Base-by-base conservation (phyloP, 208 protist species). In the Porcisia deanei region DNA sequence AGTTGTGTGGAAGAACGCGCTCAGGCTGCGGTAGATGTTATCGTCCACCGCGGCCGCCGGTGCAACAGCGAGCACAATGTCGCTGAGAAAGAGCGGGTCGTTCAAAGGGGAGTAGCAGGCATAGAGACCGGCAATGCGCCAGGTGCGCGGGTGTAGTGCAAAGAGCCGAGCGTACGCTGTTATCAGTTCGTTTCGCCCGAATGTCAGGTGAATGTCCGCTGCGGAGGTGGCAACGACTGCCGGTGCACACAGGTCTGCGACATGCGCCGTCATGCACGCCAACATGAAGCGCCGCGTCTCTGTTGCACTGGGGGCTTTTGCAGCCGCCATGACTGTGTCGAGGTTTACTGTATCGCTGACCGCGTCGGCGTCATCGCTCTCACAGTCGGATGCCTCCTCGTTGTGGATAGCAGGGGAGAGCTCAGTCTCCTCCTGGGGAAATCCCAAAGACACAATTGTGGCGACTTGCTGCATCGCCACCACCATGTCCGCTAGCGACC, bases 241-340 rank as follows among this genome's bases (percentile, higher is more conserved):
- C 22, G 90, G 88, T 0, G 86, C 86, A 74, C 90, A 94, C 34
- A 95, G 68, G 64, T 97, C 93, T 0, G 91, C 88, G 16, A 96
- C 65, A 80, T 97, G 93, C 14, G 93, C 91, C 16, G 93, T 76
- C 85, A 96, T 93, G 71, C 76, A 90, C 9, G 77, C 34, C 57
- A 94, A 60, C 0, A 75, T 59, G 52, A 96, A 90, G 60, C 79
- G 83, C 20, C 88, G 87, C 52, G 63, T 77, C 18, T 30, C 39
- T 20, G 64, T 9, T 9, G 73, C 3, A 45, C 37, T 57, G 25
- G 55, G 49, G 8, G 55, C 7, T 25, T 68, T 43, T 34, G 41
- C 45, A 30, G 54, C 55, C 6, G 49, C 63, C 18, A 22, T 43
- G 34, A 80, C 9, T 47, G 60, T 72, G 12, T n/a, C 37, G 34